A percentile compares a stretch with the other conserved stretches of the same genome.
Conservation (phyloP, 1,139 yeast genomes). For the Suhomyces panamericanus region DNA sequence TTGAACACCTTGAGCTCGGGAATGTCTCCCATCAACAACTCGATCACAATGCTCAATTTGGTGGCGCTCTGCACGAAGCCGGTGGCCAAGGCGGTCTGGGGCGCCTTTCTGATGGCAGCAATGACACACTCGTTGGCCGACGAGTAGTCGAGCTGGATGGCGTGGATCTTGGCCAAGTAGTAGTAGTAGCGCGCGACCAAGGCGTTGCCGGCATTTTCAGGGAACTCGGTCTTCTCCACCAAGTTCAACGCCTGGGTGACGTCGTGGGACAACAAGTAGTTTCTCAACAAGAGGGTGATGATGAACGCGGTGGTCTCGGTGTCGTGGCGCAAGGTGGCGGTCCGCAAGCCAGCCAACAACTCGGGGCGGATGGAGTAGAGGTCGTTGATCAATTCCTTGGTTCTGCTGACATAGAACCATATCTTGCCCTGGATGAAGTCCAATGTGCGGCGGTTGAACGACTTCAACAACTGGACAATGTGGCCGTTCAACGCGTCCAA, state of each 20-base stretch:
- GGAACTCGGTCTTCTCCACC: conserved; percentile 86
- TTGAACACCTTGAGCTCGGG: conserved; percentile 88
- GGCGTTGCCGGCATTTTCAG: conserved; percentile 82
- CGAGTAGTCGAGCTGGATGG: conserved; percentile 91
- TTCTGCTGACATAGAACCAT: conserved; percentile 89
- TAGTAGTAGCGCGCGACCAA: conserved; percentile 89
- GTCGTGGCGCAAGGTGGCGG: conserved; percentile 91
- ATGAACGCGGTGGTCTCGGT: conserved; percentile 86
- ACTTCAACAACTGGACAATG: conserved; percentile 56
- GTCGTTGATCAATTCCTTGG: conserved; percentile 67
- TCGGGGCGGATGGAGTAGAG: conserved; percentile 65
- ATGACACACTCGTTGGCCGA: conserved; percentile 87
- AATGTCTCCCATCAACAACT: conserved; percentile 93
- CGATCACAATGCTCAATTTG: conserved; percentile 84
- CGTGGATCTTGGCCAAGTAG: conserved; percentile 84
- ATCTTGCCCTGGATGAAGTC: conserved; percentile 87
- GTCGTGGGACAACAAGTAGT: conserved; percentile 76
- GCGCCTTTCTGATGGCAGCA: conserved; percentile 96
- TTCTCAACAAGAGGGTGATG: conserved; percentile 79
- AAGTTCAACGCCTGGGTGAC: conserved; percentile 86
- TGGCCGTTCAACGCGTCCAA: conserved; percentile 53
- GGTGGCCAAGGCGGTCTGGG: conserved; percentile 79
- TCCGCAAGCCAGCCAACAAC: conserved; percentile 73
- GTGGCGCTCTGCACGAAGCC: conserved; percentile 92
- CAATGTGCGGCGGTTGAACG: conserved; percentile 76